These are phyloP conservation scores for Scenedesmus sp. DNA, from an alignment of 163 green algal genomes.

Conservation along the genomic window DNA sequence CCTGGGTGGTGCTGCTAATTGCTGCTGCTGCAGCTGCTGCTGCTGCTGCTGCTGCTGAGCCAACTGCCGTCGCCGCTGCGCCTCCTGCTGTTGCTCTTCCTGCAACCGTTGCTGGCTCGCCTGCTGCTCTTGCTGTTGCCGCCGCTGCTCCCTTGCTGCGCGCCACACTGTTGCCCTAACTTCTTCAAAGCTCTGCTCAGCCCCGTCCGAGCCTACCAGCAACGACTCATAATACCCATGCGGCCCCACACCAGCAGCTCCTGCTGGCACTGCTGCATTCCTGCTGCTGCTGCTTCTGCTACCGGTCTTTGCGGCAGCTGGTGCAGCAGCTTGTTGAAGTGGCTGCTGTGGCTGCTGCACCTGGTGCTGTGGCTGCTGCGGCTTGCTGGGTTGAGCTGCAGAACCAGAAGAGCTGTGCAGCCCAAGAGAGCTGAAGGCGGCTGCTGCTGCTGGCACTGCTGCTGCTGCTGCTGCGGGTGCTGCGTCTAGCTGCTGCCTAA, in stretches of 20 bases:
- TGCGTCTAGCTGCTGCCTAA: constrained; percentile 2
- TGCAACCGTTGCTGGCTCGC: constrained; percentile 39
- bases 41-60: neutral
- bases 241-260: neutral
- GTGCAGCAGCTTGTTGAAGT: neutral
- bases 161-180: constrained; percentile 46
- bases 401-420: neutral
- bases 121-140: constrained; percentile 21
- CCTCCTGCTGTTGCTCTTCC: constrained; percentile 27
- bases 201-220: constrained; percentile 25
- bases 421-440: neutral
- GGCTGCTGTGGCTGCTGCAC: neutral
- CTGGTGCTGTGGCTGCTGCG: neutral
- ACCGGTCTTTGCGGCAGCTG: neutral
- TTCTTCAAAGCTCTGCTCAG: constrained; percentile 57
- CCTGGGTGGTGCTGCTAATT: neutral
- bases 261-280: constrained; percentile 10
- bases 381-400: neutral
- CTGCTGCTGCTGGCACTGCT: constrained; percentile 3
- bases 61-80: constrained; percentile 32
- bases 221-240: constrained; percentile 43
- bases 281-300: constrained; percentile 29
- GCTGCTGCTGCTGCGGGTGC: constrained; percentile 1
- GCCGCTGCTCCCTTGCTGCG: neutral
- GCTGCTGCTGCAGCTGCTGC: constrained; percentile 2